phyloP scores from a whole-genome alignment of 2,329 filamentous ascomycete species.

The Phialemonium atrogriseum region DNA sequence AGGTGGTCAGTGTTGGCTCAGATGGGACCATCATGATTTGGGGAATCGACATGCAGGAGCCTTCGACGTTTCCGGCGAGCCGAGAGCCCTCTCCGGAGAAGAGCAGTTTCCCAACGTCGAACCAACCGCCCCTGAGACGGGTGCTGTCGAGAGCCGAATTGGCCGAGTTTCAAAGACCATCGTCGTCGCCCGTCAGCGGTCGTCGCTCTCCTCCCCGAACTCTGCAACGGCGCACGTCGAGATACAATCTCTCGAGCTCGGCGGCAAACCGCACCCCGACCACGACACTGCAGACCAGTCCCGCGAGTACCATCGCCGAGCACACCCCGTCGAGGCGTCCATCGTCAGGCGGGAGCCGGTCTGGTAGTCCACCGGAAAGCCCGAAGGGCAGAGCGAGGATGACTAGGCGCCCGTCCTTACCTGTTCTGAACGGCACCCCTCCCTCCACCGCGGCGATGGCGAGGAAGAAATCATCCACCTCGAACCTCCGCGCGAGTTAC shows the following conservation, averaged over 20 bases:
- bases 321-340: slow-evolving; percentile 39
- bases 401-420: slow-evolving; percentile 45
- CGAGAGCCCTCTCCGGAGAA: slow-evolving; percentile 49
- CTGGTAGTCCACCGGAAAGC: slow-evolving; percentile 39
- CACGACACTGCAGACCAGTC: slow-evolving; percentile 29
- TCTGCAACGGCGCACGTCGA: slow-evolving; percentile 46
- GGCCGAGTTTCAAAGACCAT: slow-evolving; percentile 62
- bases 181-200: slow-evolving; percentile 29
- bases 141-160: slow-evolving; percentile 84
- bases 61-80: slow-evolving; percentile 28
- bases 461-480: slow-evolving; percentile 40
- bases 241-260: slow-evolving; percentile 32
- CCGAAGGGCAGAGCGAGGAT: slow-evolving; percentile 33
- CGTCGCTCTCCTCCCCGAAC: slow-evolving; percentile 48
- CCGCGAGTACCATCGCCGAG: slow-evolving; percentile 31
- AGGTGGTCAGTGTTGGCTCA: slow-evolving; percentile 65
- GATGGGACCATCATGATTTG: slow-evolving; percentile 83
- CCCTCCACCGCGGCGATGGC: slow-evolving; percentile 13
- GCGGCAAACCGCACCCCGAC: slow-evolving; percentile 30
- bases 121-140: slow-evolving; percentile 68
- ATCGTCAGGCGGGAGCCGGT: slow-evolving; percentile 32
- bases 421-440: slow-evolving; percentile 32
- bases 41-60: slow-evolving; percentile 45
- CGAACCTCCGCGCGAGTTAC: slow-evolving; percentile 31
- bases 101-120: slow-evolving; percentile 34